These are phyloP conservation scores for Rutstroemia sydowiana DNA, from an alignment of 2,329 filamentous ascomycete genomes.

Conservation along the genomic window DNA sequence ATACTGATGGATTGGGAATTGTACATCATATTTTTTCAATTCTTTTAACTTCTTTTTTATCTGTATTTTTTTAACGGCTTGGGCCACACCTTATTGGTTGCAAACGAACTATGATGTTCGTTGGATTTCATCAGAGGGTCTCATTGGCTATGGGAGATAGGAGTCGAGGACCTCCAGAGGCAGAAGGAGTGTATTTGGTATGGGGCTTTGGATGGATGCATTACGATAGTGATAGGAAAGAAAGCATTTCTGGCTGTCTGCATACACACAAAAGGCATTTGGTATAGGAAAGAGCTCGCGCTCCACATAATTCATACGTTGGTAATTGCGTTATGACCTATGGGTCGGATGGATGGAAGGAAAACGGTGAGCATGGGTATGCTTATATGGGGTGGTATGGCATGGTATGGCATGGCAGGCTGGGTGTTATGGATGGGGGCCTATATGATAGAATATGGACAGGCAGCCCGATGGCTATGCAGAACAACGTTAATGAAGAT, in stretches of 20 bases:
- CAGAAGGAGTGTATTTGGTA: not conserved
- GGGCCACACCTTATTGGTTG: not conserved
- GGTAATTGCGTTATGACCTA: not conserved
- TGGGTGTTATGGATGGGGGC: not conserved
- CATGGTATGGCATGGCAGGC: not conserved
- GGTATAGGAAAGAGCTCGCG: slow-evolving; percentile 4
- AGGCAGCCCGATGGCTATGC: not conserved
- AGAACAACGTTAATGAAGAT: slow-evolving; percentile 7
- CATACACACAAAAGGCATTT: slow-evolving; percentile 5
- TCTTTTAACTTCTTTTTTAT: not conserved
- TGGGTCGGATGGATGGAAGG: not conserved
- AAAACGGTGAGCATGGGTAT: not conserved
- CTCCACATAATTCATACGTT: slow-evolving; percentile 1
- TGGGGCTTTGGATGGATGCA: not conserved
- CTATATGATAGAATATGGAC: not conserved
- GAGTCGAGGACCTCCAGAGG: not conserved
- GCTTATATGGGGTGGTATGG: not conserved
- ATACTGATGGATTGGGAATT: slow-evolving; percentile 7
- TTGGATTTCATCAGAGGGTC: not conserved
- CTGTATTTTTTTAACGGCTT: slow-evolving; percentile 4
- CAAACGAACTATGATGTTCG: not conserved
- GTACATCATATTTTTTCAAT: slow-evolving; percentile 9
- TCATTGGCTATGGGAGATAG: not conserved
- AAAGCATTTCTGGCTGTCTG: not conserved
- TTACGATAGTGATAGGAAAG: not conserved